Base-by-base conservation (phyloP, 2,329 filamentous ascomycete species). In the Orbilia brochopaga region DNA sequence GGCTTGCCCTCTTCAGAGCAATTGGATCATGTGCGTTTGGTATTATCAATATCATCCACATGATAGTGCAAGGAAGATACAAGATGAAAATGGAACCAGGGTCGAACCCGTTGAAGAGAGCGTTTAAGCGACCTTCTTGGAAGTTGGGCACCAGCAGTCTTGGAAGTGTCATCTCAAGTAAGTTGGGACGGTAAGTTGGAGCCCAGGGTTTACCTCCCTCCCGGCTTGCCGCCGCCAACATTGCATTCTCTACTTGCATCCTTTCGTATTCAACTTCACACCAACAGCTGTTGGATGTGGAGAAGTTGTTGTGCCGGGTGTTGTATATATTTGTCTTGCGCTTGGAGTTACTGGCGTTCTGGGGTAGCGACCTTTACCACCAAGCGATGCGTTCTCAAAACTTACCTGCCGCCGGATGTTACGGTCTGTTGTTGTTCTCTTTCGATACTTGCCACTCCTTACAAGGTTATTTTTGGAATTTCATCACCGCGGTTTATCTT, bases 1-100 rank as follows among this genome's bases (percentile, higher is more conserved):
- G 85, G 0, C 81, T 99, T 24, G 94, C 95, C 0, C 82, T 94
- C 5, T 96, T 99, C 84, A 87, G 94, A 74, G 92, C 91, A 0
- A 79, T 97, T 1, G 94, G 94, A 0, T 89, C 85, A 8, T 88
- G 87, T 0, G 86, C 90, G 0, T 99, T 95, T 81, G 88, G 90
- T 1, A 79, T 97, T 69, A 87, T 97, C 77, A 93, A 95, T 78
- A 82, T 88, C 35, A 81, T 99, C 62, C 93, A 96, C 78, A 88
- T 88, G 77, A 83, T 95, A 40, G 91, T 94, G 40, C 93, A 99
- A 80, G 93, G 92, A 0, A 87, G 91, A 76, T 85, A 96, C 75
- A 88, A 87, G 78, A 77, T 79, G 62, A 78, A 76, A 53, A 76
- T 76, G 53, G 69, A 67, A 19, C 61, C 59, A 5, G 52, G 57